Evolutionary conservation across 1,284 basidiomycete genomes (phyloP), one percentile per base, ranked within the genome.

Genomic region (Rhodotorula glutinis): DNA sequence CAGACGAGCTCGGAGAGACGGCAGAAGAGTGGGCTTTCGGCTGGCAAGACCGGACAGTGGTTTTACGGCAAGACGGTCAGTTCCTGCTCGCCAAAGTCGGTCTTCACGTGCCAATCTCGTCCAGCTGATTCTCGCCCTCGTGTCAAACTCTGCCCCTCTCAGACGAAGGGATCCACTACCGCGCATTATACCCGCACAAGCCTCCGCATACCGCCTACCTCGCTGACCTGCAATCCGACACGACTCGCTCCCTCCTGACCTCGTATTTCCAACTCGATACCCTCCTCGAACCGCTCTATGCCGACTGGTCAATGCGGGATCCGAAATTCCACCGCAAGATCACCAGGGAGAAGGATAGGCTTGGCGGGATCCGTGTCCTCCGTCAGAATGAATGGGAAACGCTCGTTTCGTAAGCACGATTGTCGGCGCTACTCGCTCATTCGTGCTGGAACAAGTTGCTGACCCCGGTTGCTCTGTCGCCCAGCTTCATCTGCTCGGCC

Each of bases 361-460:
- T 88, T 57, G 76, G 75, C 4, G 84, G 84, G 0, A 80, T 84
- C 1, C 74, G 87, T 53, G 89, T 98, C 71, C 80, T 98, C 47
- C 83, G 91, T 71, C 95, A 98, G 78, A 93, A 97, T 77, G 91
- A 92, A 62, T 98, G 92, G 88, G 96, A 97, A 79, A 94, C 90
- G 74, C 83, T 96, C 33, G 80, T 96, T 53, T 91, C 90, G 92
- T 94, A 77, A 74, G 90, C 14, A 2, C 2, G 33, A 38, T 13
- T 29, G 14, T 13, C 23, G 1, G n/a, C 41, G 38, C 1, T 27
- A 14, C 41, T 51, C 17, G 38, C 17, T 27, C 19, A 19, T 2
- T 1, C n/a, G n/a, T n/a, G n/a, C n/a, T n/a, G n/a, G n/a, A n/a
- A n/a, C n/a, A n/a, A n/a, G n/a, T n/a, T n/a, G n/a, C 46, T 52